Conservation (phyloP, 108 stramenopile genomes). For the Pelagomonas calceolata region DNA sequence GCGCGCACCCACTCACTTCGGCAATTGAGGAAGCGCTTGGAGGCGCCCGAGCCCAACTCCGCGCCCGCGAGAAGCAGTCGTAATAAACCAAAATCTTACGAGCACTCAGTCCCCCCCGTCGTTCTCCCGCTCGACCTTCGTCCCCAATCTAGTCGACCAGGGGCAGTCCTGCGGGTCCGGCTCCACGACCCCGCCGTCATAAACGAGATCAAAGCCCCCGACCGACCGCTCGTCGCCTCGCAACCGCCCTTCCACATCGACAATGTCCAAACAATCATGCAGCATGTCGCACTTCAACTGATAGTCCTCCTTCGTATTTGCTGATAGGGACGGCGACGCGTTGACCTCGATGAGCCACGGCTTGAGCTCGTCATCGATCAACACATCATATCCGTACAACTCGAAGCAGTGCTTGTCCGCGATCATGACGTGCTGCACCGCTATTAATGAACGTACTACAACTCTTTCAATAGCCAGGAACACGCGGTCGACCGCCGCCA, state of each 20-base stretch:
- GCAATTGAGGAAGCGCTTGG: too few species aligned
- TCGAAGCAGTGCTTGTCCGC: constrained; percentile 58
- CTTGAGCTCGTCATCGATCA: constrained; percentile 44
- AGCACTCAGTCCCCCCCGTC: too few species aligned
- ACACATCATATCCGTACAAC: constrained; percentile 53
- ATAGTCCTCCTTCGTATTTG: constrained; percentile 41
- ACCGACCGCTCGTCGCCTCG: constrained; percentile 31
- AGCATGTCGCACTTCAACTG: constrained; percentile 42
- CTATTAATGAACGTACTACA: constrained; percentile 29
- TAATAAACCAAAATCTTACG: too few species aligned
- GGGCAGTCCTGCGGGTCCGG: constrained; percentile 9
- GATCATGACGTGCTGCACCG: constrained; percentile 50
- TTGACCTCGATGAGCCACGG: constrained; percentile 57
- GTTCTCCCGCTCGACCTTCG: too few species aligned
- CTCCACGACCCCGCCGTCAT: constrained; percentile 15
- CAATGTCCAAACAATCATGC: constrained; percentile 41
- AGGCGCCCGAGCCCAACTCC: too few species aligned
- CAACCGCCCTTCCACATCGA: constrained; percentile 39
- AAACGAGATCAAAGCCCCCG: constrained; percentile 38
- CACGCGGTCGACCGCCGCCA: constrained; percentile 27
- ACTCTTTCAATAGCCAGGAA: constrained; percentile 43
- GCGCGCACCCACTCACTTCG: too few species aligned
- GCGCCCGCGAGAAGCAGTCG: too few species aligned
- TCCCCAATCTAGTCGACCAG: constrained; percentile 2
- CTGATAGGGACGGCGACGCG: constrained; percentile 44